Evolutionary conservation across 441 rosid genomes (phyloP), one percentile per base, ranked within the genome.

Genomic region (Rhodomyrtus psidioides): DNA sequence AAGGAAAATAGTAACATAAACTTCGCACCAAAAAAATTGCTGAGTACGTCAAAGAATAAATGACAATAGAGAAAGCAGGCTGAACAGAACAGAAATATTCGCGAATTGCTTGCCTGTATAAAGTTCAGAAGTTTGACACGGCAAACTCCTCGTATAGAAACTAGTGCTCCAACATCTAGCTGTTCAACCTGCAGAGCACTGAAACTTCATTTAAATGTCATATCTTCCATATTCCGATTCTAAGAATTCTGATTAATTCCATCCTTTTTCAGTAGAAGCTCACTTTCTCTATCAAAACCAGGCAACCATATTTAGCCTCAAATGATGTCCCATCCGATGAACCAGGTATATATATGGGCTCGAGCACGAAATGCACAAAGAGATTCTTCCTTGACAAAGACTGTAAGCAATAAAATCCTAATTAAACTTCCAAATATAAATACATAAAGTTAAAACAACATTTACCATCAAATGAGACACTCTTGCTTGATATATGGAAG

Each of bases 361-460:
- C 95, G 82, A 95, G 88, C 85, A 94, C 92, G 88, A 95, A 93
- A 92, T 94, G 97, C 91, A 94, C 97, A 87, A 95, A 95, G 83
- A 91, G 87, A 81, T 93, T 92, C 83, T 92, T 91, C 89, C 89
- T 89, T 30, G 86, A 85, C 84, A 95, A 88, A 55, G 94, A 91
- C 98, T 95, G 93, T 92, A 89, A 82, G 79, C 34, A 79, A 82
- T 15, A 76, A 28, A 30, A 76, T 54, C 51, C 26, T 2, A 5
- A 84, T 54, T 56, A 84, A 53, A 74, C 86, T 74, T 51, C 44
- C 34, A 70, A 19, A 49, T 16, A 46, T 17, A 44, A 28, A 54
- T 34, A 12, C 49, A 34, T 10, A 34, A 34, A 65, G n/a, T 21
- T 65, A 19, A 65, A 34, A 34, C n/a, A 65, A 65, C 79, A 65